Evolutionary conservation across 2,329 filamentous ascomycete genomes (phyloP).

Genomic region (Xylariomycetidae sp.): DNA sequence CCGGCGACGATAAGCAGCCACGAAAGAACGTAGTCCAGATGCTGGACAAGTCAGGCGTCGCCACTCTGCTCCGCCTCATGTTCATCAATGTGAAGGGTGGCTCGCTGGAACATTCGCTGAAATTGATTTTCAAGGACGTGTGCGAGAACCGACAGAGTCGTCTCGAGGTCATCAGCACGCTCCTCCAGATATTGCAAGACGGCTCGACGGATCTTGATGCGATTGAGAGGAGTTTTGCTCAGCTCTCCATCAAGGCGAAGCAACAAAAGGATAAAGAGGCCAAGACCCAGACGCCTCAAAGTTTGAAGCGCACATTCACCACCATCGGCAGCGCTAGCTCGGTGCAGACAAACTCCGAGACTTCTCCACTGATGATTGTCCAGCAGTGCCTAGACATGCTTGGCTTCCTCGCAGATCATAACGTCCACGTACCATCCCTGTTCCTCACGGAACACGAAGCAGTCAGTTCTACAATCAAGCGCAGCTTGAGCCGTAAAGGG

Average conservation of each 20-base stretch:
- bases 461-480: constrained; percentile 70
- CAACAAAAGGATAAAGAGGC: constrained; percentile 65
- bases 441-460: constrained; percentile 92
- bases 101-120: constrained; percentile 77
- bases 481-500: constrained; percentile 73
- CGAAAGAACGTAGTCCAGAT: constrained; percentile 88
- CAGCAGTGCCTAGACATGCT: constrained; percentile 90
- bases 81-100: constrained; percentile 84
- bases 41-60: constrained; percentile 92
- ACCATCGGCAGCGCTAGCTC: constrained; percentile 42
- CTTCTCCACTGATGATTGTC: constrained; percentile 90
- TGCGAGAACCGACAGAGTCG: constrained; percentile 97
- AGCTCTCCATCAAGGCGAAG: constrained; percentile 86
- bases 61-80: constrained; percentile 96
- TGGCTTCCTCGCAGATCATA: constrained; percentile 77
- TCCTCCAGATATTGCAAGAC: constrained; percentile 91
- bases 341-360: constrained; percentile 68
- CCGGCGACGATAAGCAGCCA: constrained; percentile 56
- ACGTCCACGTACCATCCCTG: constrained; percentile 81
- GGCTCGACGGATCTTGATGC: constrained; percentile 90
- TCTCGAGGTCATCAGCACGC: constrained; percentile 85
- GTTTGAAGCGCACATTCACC: constrained; percentile 70
- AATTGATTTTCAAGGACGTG: constrained; percentile 82
- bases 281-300: constrained; percentile 72
- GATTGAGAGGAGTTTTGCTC: constrained; percentile 91